Evolutionary conservation across 2,329 filamentous ascomycete species (phyloP), one percentile per base, ranked within the genome.

Genomic region (Fusarium sp.): DNA sequence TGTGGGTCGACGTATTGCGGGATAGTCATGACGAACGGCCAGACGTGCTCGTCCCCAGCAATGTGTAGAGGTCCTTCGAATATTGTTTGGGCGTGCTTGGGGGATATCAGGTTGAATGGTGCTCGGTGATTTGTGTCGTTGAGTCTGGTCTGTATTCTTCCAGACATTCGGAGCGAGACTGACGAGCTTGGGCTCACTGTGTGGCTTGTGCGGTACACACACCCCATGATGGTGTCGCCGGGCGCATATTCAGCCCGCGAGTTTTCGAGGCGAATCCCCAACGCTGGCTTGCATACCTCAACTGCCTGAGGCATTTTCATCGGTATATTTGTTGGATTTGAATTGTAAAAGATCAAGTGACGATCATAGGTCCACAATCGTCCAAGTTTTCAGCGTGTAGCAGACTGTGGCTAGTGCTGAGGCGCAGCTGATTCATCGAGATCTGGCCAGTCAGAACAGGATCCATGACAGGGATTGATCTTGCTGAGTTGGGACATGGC

Each of bases 21-120:
- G 5, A 81, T 57, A 1, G 64, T 60, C 2, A 81, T 61, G 0
- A 74, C 62, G 41, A 80, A 80, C 0, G 72, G 71, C 79, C 78
- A 81, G 1, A 43, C 30, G 0, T 46, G 56, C 8, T 60, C 61
- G n/a, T 58, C 31, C 4, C 47, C 60, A 2, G 64, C 56, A n/a
- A 75, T 71, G 16, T 78, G 73, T 3, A 79, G 7, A 0, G 77
- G 77, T 0, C 78, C 78, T 2, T 65, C 34, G 43, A 70, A 72
- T 6, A 67, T 54, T 7, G 48, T 60, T 12, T 72, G 15, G 6
- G 66, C 65, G 11, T 60, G 56, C 2, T 54, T 36, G 0, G 9
- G n/a, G n/a, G 59, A 47, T 41, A 79, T 72, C 11, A 79, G 62
- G 48, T 69, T 69, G 70, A 76, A 75, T 16, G 72, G 71, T 5